phyloP scores from a whole-genome alignment of 495 filamentous ascomycete species.

The Evernia prunastri region DNA sequence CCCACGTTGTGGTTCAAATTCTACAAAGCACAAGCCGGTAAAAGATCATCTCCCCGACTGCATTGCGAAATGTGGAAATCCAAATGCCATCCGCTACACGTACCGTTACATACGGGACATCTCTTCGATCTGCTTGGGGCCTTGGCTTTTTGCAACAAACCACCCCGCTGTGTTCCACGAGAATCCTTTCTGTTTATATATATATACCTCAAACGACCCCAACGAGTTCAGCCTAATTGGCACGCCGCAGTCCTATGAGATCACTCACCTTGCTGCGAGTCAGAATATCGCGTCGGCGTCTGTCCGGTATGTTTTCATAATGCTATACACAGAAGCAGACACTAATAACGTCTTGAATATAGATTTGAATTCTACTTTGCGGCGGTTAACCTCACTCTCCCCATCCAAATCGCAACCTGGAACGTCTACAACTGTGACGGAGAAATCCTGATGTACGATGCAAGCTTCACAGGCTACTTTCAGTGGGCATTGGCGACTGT shows the following conservation, averaged over 20 bases:
- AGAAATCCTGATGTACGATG: slow-evolving; percentile 32
- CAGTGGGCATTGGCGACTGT: slow-evolving; percentile 36
- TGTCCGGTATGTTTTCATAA: slow-evolving; percentile 23
- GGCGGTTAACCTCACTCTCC: slow-evolving; percentile 33
- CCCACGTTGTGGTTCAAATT: neutral
- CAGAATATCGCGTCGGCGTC: slow-evolving; percentile 41
- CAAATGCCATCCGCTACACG: neutral
- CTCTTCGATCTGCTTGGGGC: no score
- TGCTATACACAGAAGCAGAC: neutral
- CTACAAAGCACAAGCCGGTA: neutral
- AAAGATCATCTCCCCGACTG: neutral
- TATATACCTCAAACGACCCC: no score
- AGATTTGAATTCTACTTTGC: slow-evolving; percentile 42
- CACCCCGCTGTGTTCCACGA: no score
- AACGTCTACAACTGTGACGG: slow-evolving; percentile 34
- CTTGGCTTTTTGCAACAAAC: slow-evolving; percentile 9
- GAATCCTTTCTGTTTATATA: no score
- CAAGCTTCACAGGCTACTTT: slow-evolving; percentile 35
- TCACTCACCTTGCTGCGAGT: slow-evolving; percentile 40
- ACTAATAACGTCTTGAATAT: neutral
- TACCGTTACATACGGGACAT: no score
- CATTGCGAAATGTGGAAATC: neutral
- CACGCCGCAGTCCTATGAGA: slow-evolving; percentile 37
- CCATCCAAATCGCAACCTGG: slow-evolving; percentile 42
- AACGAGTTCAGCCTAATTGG: slow-evolving; percentile 36